Evolutionary conservation across 768 basidiomycete species (phyloP), one percentile per base, ranked within the genome.

Genomic region (Roridomyces roridus): DNA sequence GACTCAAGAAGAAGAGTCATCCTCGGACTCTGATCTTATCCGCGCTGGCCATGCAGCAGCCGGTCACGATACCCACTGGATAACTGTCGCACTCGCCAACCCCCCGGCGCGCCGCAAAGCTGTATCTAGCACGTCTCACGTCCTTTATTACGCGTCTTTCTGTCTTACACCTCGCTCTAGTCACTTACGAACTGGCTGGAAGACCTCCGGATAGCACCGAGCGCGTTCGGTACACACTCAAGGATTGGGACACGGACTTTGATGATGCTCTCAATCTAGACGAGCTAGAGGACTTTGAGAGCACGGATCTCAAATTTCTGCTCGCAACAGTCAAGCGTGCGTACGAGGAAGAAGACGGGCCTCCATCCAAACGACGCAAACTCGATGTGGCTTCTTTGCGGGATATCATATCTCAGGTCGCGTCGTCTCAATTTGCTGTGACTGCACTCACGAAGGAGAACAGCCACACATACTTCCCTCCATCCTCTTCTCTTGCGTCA

Each of bases 401-500:
- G 50, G 59, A 67, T 37, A 46, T 77, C 29, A 74, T 85, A 51
- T 78, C 82, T 17, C 79, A 79, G 72, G 84, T 84, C 36, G 75
- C 67, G 31, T 42, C 34, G 47, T 49, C 67, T 65, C 64, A 53
- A 60, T 55, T 49, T 54, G 35, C 23, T 42, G 47, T 52, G 21
- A n/a, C n/a, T 2, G 17, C 15, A 35, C 36, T 50, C 12, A 46
- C 29, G 5, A 0, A 11, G 0, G 4, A 24, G 28, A 15, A 15
- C 40, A 79, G 78, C 79, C 78, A 4, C 77, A 78, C 55, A 57
- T 76, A 17, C 62, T 75, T 5, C 65, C 72, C 2, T 67, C 55
- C 31, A 36, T 53, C 5, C 58, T 64, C 23, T 50, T 51, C 20
- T 59, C 58, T 24, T 57, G 66, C 9, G 63, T 71, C 20, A 51